These are phyloP conservation scores for Boletus reticulatus DNA, from an alignment of 768 basidiomycete species.

Conservation along the genomic window DNA sequence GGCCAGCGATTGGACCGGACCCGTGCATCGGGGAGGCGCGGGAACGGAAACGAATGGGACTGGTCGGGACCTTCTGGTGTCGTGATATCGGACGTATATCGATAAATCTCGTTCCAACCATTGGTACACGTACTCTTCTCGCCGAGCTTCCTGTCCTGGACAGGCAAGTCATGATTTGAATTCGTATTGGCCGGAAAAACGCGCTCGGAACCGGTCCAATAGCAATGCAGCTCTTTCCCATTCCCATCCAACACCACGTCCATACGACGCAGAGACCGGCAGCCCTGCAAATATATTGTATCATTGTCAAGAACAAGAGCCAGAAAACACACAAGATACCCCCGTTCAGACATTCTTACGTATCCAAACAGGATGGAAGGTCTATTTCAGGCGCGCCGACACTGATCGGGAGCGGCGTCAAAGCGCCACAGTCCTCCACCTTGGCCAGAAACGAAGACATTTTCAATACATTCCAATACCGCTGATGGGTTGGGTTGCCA, in stretches of 20 bases:
- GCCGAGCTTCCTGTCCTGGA: too few relatives aligned
- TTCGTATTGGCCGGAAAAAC: neutral
- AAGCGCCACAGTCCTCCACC: neutral
- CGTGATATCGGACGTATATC: neutral
- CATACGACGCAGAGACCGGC: slow-evolving; percentile 2
- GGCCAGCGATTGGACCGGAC: slow-evolving; percentile 1
- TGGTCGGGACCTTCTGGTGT: neutral
- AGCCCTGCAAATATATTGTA: neutral
- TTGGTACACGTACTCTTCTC: neutral
- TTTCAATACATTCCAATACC: neutral
- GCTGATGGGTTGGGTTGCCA: neutral
- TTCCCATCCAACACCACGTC: neutral
- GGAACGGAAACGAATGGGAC: neutral
- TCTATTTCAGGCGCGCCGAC: slow-evolving; percentile 2
- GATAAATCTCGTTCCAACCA: neutral
- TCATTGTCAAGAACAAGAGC: neutral
- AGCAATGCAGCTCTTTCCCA: neutral
- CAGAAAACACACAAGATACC: neutral
- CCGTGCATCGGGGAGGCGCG: slow-evolving; percentile 5
- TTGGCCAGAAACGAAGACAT: neutral
- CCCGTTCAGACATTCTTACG: slow-evolving; percentile 7
- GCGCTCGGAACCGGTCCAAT: neutral
- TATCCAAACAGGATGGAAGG: neutral
- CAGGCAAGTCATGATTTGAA: too few relatives aligned
- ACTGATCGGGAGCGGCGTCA: slow-evolving; percentile 6